Evolutionary conservation across 1,139 yeast species (phyloP).

Genomic region (Yamadazyma pseudoaaseri): DNA sequence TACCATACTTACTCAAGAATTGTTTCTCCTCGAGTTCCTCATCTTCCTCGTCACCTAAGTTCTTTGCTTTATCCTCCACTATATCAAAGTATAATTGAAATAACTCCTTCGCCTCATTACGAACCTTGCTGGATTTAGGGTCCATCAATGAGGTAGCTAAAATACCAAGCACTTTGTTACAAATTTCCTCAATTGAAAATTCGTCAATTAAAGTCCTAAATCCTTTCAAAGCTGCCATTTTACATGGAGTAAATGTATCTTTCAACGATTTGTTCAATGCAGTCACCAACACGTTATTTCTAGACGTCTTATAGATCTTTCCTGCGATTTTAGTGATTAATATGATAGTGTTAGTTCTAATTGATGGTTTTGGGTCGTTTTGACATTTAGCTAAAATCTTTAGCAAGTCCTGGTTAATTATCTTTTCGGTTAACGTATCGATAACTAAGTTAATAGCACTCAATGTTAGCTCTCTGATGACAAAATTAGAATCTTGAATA

Average conservation of each 20-base stretch:
- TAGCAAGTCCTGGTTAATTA: slow-evolving; percentile 80
- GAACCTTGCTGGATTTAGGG: slow-evolving; percentile 58
- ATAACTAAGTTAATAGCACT: slow-evolving; percentile 65
- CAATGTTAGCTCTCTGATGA: slow-evolving; percentile 78
- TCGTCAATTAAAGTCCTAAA: slow-evolving; percentile 62
- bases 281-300: slow-evolving; percentile 75
- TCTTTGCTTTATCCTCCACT: slow-evolving; percentile 61
- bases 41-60: slow-evolving; percentile 49
- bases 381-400: slow-evolving; percentile 85
- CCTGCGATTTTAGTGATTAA: slow-evolving; percentile 71
- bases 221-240: slow-evolving; percentile 77
- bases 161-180: slow-evolving; percentile 80
- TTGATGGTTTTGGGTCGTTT: slow-evolving; percentile 78
- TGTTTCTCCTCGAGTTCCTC: slow-evolving; percentile 40
- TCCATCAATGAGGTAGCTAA: slow-evolving; percentile 85
- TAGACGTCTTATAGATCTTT: slow-evolving; percentile 55
- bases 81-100: slow-evolving; percentile 64
- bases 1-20: slow-evolving; percentile 33
- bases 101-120: slow-evolving; percentile 68
- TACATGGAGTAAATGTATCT: slow-evolving; percentile 76
- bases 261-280: slow-evolving; percentile 83
- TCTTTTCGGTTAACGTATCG: slow-evolving; percentile 72
- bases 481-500: slow-evolving; percentile 78
- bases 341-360: slow-evolving; percentile 82
- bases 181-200: slow-evolving; percentile 74